A percentile compares a stretch with the other conserved stretches of the same genome.
Evolutionary conservation across 139 green algal species (phyloP).

Genomic region (Closterium sp.): DNA sequence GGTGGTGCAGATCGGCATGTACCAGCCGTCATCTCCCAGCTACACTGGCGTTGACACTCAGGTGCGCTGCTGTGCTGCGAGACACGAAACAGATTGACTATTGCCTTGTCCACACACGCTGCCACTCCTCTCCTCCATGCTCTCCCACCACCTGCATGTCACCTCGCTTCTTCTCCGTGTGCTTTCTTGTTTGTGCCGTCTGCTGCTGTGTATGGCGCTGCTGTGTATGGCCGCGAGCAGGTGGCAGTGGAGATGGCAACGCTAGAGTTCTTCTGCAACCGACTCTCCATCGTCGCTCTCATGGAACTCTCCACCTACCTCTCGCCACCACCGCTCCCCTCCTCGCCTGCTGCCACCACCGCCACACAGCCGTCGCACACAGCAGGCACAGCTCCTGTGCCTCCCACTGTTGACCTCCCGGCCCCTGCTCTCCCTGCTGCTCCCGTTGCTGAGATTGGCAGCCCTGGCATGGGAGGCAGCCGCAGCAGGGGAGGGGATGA

Average conservation of each 20-base stretch:
- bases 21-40: conserved; percentile 45
- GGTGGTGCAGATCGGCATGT: conserved; percentile 56
- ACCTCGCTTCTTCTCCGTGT: too few relatives aligned
- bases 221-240: conserved; percentile 45
- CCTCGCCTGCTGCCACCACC: neutral
- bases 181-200: too few relatives aligned
- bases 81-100: too few relatives aligned
- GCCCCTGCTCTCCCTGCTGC: neutral
- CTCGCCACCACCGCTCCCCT: neutral
- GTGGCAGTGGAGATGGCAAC: conserved; percentile 68
- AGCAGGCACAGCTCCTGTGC: neutral
- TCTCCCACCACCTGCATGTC: too few relatives aligned
- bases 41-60: conserved; percentile 53
- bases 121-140: too few relatives aligned
- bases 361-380: neutral
- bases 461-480: neutral
- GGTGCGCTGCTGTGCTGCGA: neutral
- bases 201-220: too few relatives aligned
- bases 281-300: conserved; percentile 83
- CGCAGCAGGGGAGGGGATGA: neutral
- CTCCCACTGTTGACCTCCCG: neutral
- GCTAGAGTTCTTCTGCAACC: conserved; percentile 79
- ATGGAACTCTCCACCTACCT: conserved; percentile 81
- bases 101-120: neutral
- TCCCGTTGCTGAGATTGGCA: neutral